A percentile compares a stretch with the other conserved stretches of the same genome.
These are phyloP conservation scores for Pythium graminicola DNA, from an alignment of 352 stramenopile genomes.

Conservation along the genomic window DNA sequence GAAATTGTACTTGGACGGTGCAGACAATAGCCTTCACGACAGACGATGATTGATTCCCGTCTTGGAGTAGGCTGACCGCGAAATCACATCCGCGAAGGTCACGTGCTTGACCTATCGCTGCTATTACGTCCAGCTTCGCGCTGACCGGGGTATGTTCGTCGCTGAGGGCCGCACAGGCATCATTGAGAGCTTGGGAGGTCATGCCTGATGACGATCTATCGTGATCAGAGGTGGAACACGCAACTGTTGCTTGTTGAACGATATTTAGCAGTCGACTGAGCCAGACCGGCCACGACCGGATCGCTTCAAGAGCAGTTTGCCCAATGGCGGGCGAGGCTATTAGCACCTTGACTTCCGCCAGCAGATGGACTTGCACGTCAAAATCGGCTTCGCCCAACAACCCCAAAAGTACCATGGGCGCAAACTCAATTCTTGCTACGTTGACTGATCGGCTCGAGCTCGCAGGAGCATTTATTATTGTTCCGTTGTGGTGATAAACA, in stretches of 20 bases:
- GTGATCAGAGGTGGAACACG: not conserved
- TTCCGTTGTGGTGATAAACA: not conserved
- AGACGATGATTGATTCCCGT: slow-evolving; percentile 26
- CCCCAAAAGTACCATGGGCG: slow-evolving; percentile 48
- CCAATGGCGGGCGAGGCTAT: slow-evolving; percentile 36
- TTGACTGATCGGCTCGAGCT: slow-evolving; percentile 30
- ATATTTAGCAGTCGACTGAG: slow-evolving; percentile 44
- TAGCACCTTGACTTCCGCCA: slow-evolving; percentile 50
- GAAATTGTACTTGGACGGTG: slow-evolving; percentile 45
- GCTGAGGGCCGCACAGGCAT: slow-evolving; percentile 47
- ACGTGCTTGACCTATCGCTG: slow-evolving; percentile 34
- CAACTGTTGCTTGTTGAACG: not conserved
- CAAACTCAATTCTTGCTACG: slow-evolving; percentile 44
- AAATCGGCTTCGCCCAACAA: slow-evolving; percentile 41
- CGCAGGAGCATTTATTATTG: not conserved
- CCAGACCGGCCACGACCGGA: slow-evolving; percentile 69
- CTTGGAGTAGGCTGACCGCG: slow-evolving; percentile 51
- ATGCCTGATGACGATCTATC: not conserved
- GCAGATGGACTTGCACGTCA: slow-evolving; percentile 41
- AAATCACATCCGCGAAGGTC: slow-evolving; percentile 51
- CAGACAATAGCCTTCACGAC: slow-evolving; percentile 46
- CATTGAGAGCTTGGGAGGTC: slow-evolving; percentile 38
- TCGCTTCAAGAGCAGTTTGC: slow-evolving; percentile 54
- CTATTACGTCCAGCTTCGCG: slow-evolving; percentile 49
- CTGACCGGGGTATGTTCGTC: slow-evolving; percentile 36